Conservation (phyloP, 2,329 filamentous ascomycete genomes). For the Fusarium armeniacum region DNA sequence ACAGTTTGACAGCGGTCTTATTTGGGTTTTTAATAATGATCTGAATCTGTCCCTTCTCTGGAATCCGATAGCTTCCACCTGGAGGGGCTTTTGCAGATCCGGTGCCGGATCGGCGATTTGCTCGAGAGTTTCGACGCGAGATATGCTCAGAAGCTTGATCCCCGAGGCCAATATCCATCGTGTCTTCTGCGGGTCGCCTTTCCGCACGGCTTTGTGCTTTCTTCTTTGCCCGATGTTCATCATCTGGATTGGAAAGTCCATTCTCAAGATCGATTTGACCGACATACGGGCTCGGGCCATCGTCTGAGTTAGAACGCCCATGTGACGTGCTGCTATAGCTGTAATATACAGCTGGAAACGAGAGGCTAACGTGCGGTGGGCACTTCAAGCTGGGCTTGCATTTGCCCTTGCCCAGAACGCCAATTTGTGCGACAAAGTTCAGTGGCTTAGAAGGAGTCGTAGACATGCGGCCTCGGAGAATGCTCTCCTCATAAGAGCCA, state of each 20-base stretch:
- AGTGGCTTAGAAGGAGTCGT: conserved; percentile 93
- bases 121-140: conserved; percentile 53
- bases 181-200: conserved; percentile 50
- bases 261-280: conserved; percentile 93
- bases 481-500: conserved; percentile 97
- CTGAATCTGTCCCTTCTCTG: conserved; percentile 92
- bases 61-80: conserved; percentile 93
- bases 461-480: conserved; percentile 94
- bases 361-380: conserved; percentile 88
- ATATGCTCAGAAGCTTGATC: conserved; percentile 36
- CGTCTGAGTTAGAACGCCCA: conserved; percentile 75
- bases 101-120: conserved; percentile 70
- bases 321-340: conserved; percentile 81
- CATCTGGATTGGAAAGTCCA: conserved; percentile 70
- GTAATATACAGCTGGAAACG: conserved; percentile 96
- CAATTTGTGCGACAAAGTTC: conserved; percentile 94
- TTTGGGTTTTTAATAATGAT: conserved; percentile 99
- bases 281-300: conserved; percentile 96
- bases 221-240: conserved; percentile 62
- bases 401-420: conserved; percentile 88
- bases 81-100: conserved; percentile 72
- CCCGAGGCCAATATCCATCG: conserved; percentile 40
- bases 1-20: conserved; percentile 97
- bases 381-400: conserved; percentile 89
- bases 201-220: conserved; percentile 64